phyloP scores from a whole-genome alignment of 83 land plant species.

The Picea abies region DNA sequence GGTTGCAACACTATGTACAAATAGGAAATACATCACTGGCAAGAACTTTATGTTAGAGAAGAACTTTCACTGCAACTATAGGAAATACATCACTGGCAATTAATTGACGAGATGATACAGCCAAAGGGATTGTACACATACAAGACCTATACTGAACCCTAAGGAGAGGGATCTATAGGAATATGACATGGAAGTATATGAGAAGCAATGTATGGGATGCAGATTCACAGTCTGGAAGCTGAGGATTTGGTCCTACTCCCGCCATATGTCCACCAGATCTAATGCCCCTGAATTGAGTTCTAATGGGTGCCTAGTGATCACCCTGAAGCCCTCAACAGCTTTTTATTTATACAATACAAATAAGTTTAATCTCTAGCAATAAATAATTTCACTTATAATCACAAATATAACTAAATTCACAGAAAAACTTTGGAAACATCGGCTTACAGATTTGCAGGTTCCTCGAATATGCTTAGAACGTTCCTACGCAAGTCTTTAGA shows the following conservation, averaged over 20 bases:
- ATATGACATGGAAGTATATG: slow-evolving; percentile 64
- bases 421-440: neutral
- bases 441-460: slow-evolving; percentile 41
- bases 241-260: neutral
- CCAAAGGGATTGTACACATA: too few species aligned
- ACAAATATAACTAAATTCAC: neutral
- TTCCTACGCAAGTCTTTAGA: slow-evolving; percentile 20
- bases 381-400: neutral
- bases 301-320: too few species aligned
- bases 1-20: too few species aligned
- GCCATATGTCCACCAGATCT: too few species aligned
- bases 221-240: slow-evolving; percentile 27
- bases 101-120: too few species aligned
- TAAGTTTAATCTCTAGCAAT: neutral
- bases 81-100: too few species aligned
- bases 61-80: too few species aligned
- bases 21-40: neutral
- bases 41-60: neutral
- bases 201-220: slow-evolving; percentile 37
- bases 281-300: too few species aligned
- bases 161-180: slow-evolving; percentile 83
- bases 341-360: neutral
- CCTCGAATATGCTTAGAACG: slow-evolving; percentile 38
- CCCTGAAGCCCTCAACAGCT: too few species aligned
- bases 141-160: slow-evolving; percentile 24